phyloP scores from a whole-genome alignment of 2,329 filamentous ascomycete species.

The Claviceps arundinis region DNA sequence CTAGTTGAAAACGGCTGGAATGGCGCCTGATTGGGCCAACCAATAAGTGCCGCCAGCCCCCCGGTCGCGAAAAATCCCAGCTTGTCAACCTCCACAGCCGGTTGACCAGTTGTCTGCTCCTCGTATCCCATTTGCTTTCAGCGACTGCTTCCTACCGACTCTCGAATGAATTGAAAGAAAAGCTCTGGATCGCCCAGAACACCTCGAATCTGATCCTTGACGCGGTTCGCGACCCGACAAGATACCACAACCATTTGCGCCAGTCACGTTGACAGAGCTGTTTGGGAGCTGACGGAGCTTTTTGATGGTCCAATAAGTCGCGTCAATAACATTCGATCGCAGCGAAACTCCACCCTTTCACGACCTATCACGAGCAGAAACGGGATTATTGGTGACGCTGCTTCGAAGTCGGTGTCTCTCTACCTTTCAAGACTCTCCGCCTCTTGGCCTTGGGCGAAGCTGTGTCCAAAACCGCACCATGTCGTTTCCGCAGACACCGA shows the following conservation, averaged over 20 bases:
- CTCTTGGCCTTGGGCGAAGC: neutral
- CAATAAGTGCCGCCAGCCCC: slow-evolving; percentile 7
- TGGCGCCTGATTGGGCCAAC: slow-evolving; percentile 21
- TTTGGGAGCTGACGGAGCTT: neutral
- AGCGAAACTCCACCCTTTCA: neutral
- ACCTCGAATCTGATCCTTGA: neutral
- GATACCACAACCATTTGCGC: neutral
- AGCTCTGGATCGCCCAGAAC: neutral
- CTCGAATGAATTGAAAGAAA: neutral
- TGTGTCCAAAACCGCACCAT: slow-evolving; percentile 23
- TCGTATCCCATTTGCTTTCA: neutral
- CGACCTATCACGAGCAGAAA: neutral
- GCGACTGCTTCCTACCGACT: neutral
- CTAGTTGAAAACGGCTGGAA: neutral
- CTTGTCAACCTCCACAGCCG: slow-evolving; percentile 5
- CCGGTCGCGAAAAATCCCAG: slow-evolving; percentile 6
- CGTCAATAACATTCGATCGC: slow-evolving; percentile 1
- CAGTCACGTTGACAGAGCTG: slow-evolving; percentile 1
- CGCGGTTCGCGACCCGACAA: neutral
- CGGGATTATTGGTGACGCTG: slow-evolving; percentile 1
- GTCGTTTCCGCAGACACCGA: slow-evolving; percentile 47
- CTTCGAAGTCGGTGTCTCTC: neutral
- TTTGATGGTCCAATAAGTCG: slow-evolving; percentile 6
- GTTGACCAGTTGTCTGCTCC: neutral
- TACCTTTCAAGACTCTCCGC: neutral